These are phyloP conservation scores for Zygoascus biomembranicola DNA, from an alignment of 805 yeast genomes.

Conservation along the genomic window DNA sequence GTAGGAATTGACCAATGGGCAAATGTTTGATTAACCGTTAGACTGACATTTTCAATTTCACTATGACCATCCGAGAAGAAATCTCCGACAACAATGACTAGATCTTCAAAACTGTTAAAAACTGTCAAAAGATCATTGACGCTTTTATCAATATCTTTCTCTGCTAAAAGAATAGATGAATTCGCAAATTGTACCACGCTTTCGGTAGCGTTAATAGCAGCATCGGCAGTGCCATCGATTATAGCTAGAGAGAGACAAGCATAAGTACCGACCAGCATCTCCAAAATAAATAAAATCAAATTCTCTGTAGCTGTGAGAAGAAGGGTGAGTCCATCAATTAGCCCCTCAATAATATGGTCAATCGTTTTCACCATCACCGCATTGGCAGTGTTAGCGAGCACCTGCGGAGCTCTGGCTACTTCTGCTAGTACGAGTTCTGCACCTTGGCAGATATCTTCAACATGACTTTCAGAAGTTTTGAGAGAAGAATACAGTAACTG, in stretches of 20 bases:
- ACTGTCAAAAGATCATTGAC: constrained; percentile 50
- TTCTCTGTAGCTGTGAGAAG: constrained; percentile 50
- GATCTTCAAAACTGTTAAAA: constrained; percentile 47
- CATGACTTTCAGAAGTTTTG: constrained; percentile 30
- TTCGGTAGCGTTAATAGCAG: constrained; percentile 68
- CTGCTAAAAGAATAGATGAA: constrained; percentile 43
- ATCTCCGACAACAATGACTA: constrained; percentile 44
- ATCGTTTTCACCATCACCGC: constrained; percentile 40
- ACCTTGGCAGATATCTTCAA: constrained; percentile 39
- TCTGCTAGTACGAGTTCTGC: constrained; percentile 34
- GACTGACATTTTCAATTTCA: constrained; percentile 38
- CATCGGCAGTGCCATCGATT: constrained; percentile 60
- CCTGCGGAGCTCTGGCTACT: constrained; percentile 45
- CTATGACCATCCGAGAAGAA: constrained; percentile 43
- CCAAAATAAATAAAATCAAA: constrained; percentile 55
- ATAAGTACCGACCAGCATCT: constrained; percentile 76
- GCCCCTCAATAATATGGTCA: constrained; percentile 40
- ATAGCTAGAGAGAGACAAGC: constrained; percentile 73
- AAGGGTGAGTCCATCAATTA: constrained; percentile 37
- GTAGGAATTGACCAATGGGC: constrained; percentile 57
- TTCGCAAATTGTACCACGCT: constrained; percentile 54
- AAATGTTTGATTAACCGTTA: constrained; percentile 49
- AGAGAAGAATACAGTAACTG: constrained; percentile 39
- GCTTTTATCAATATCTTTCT: constrained; percentile 58
- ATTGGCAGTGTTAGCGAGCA: constrained; percentile 49